These are phyloP conservation scores for Pouteria campechiana DNA, from an alignment of 179 eudicot genomes.

Conservation along the genomic window DNA sequence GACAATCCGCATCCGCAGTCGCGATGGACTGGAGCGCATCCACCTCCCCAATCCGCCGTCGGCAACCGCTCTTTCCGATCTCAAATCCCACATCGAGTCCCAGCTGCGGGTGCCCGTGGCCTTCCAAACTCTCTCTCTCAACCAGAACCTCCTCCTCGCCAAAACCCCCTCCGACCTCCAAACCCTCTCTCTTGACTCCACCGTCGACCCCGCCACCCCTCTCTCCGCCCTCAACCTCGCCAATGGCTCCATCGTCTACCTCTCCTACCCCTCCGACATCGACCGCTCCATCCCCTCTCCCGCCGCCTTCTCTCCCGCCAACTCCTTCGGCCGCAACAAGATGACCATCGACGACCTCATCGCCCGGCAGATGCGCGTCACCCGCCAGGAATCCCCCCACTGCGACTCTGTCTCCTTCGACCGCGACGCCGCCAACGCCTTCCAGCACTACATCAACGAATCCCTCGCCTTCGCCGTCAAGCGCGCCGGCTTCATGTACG, in stretches of 20 bases:
- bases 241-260: conserved; percentile 54
- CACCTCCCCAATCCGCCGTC: conserved; percentile 36
- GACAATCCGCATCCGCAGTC: conserved; percentile 77
- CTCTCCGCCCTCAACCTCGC: conserved; percentile 30
- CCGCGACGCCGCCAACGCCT: conserved; percentile 71
- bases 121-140: conserved; percentile 46
- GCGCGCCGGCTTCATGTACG: conserved; percentile 86
- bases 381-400: conserved; percentile 68
- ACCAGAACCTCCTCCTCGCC: conserved; percentile 53
- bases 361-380: conserved; percentile 76
- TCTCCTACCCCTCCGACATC: conserved; percentile 66
- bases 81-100: conserved; percentile 64
- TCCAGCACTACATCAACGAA: conserved; percentile 77
- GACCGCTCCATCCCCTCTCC: conserved; percentile 43
- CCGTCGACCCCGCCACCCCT: conserved; percentile 34
- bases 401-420: conserved; percentile 75
- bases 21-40: conserved; percentile 73
- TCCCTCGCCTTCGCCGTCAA: conserved; percentile 66
- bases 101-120: conserved; percentile 52
- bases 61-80: conserved; percentile 43
- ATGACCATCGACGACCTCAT: conserved; percentile 93
- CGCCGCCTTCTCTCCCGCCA: conserved; percentile 42
- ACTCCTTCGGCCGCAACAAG: conserved; percentile 68
- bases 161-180: conserved; percentile 41
- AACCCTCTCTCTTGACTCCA: conserved; percentile 41